These are phyloP conservation scores for Ceratocystis albifundus DNA, from an alignment of 2,329 filamentous ascomycete species.

Conservation along the genomic window DNA sequence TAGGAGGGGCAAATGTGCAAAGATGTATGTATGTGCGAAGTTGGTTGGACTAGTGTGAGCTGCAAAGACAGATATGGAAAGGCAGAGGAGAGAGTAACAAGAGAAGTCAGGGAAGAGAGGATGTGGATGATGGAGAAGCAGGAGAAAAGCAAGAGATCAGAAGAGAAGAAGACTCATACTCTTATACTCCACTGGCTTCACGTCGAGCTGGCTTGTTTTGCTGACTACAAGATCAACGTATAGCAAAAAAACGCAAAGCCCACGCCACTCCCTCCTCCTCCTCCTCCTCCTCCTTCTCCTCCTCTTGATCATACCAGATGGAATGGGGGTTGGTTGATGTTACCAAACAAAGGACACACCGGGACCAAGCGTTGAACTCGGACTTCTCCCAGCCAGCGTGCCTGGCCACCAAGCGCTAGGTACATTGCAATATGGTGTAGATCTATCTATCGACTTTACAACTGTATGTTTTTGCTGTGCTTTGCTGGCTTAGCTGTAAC, in stretches of 20 bases:
- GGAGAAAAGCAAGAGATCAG: slow-evolving; percentile 7
- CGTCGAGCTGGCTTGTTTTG: not conserved
- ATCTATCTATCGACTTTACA: not conserved
- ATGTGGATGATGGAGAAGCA: slow-evolving; percentile 11
- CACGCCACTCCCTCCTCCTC: not conserved
- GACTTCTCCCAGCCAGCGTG: not conserved
- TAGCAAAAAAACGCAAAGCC: not conserved
- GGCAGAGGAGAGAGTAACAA: not conserved
- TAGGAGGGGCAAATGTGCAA: not conserved
- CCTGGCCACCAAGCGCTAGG: not conserved
- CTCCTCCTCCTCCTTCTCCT: not conserved
- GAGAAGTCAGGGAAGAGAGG: not conserved
- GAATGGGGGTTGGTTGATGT: not conserved
- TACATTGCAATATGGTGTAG: not conserved
- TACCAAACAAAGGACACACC: slow-evolving; percentile 10
- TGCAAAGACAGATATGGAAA: not conserved
- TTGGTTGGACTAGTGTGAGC: not conserved
- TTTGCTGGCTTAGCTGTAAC: slow-evolving; percentile 7
- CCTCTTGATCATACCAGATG: not conserved
- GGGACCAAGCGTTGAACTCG: slow-evolving; percentile 8
- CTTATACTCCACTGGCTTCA: slow-evolving; percentile 19
- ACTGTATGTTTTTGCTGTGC: not conserved
- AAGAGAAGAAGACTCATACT: slow-evolving; percentile 15
- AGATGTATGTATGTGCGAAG: slow-evolving; percentile 11
- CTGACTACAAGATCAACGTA: not conserved